These are phyloP conservation scores for Penicillium arizonense DNA, from an alignment of 495 filamentous ascomycete genomes.

Conservation along the genomic window DNA sequence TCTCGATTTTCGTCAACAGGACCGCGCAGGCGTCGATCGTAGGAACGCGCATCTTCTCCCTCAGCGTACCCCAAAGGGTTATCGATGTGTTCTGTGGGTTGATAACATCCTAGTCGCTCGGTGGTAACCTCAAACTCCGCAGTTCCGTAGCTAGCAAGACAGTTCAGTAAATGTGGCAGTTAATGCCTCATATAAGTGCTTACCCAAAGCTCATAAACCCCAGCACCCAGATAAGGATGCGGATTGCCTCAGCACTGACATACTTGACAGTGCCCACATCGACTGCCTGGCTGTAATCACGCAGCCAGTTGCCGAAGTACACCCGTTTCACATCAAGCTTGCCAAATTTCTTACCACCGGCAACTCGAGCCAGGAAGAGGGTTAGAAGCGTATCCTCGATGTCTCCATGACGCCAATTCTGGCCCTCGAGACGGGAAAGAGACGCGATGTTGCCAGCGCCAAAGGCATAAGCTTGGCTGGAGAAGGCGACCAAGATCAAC, in stretches of 20 bases:
- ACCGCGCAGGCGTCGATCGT: constrained; percentile 74
- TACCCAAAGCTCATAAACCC: constrained; percentile 58
- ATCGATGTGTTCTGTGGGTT: constrained; percentile 87
- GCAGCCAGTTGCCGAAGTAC: constrained; percentile 90
- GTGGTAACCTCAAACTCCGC: constrained; percentile 88
- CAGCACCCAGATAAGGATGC: constrained; percentile 68
- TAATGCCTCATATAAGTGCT: neutral
- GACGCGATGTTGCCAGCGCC: constrained; percentile 85
- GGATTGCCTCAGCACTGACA: constrained; percentile 84
- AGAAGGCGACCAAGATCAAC: constrained; percentile 57
- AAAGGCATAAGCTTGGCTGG: constrained; percentile 70
- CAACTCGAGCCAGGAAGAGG: constrained; percentile 70
- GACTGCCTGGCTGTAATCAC: constrained; percentile 65
- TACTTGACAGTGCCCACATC: constrained; percentile 87
- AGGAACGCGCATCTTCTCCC: constrained; percentile 79
- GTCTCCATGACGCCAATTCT: constrained; percentile 88
- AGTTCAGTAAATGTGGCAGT: constrained; percentile 40
- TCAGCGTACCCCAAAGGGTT: constrained; percentile 78
- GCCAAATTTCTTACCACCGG: constrained; percentile 81
- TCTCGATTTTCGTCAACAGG: constrained; percentile 78
- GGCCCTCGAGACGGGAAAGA: constrained; percentile 73
- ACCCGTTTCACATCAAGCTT: constrained; percentile 84
- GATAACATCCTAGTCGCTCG: constrained; percentile 83
- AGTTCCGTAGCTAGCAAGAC: constrained; percentile 65
- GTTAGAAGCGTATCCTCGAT: constrained; percentile 86